Base-by-base conservation (phyloP, 2,329 filamentous ascomycete genomes). In the Claviceps arundinis region DNA sequence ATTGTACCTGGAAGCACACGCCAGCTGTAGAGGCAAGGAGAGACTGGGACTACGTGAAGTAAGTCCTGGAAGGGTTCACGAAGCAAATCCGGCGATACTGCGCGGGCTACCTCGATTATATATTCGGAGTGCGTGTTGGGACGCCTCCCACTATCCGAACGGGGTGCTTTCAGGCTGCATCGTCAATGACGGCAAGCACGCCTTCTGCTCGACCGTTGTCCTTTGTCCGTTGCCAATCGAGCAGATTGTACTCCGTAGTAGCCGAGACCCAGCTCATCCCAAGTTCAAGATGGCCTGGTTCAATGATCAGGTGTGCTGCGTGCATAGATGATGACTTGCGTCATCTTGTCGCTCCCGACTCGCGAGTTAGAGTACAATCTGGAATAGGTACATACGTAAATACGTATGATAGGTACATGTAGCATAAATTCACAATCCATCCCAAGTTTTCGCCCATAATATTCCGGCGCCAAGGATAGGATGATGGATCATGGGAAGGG, bases 1-100 rank as follows among this genome's bases (percentile, higher is more conserved):
- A 58, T 58, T 48, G 34, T 40, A 37, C 5, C 44, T 38, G 37
- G 34, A 30, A 19, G 37, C 37, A 24, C 51, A 42, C 19, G 38
- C 48, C 43, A 50, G 19, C 16, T 42, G 24, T 19, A n/a, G 30
- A 34, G 26, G 41, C 26, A 30, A 30, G 19, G 43, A 34, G 26
- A 38, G n/a, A 30, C 26, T 19, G 13, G n/a, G 9, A 13, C 16
- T 30, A 16, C 38, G 38, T 17, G 41, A 14, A 22, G 17, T 5
- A 1, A 11, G 11, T 19, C 41, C 22, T 17, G 37, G 16, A 14
- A 14, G 37, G 11, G 37, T 5, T 38, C 37, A 38, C 16, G 13
- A 13, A 14, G 3, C 1, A 5, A 7, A 24, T 24, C 24, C 4
- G 22, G 22, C 22, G 22, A 24, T 24, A 24, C 22, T 22, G 17